Evolutionary conservation across 2,329 filamentous ascomycete species (phyloP).

Genomic region (Aspergillus ochraceoroseus): DNA sequence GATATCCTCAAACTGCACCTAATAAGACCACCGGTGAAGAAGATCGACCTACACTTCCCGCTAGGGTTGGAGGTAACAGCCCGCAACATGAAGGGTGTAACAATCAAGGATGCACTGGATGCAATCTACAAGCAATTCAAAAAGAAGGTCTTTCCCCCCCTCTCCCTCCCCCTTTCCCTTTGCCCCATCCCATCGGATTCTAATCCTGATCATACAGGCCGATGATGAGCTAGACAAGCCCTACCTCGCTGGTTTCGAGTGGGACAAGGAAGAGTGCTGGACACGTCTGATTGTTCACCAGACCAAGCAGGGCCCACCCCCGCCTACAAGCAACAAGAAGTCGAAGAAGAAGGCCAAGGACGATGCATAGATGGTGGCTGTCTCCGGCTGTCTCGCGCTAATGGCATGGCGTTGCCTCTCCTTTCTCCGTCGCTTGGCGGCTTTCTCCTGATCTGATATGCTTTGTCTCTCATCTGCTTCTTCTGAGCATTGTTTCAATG

Average conservation of each 20-base stretch:
- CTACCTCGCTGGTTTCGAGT: constrained; percentile 91
- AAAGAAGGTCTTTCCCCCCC: constrained; percentile 66
- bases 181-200: too few species aligned
- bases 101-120: constrained; percentile 93
- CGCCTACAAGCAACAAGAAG: constrained; percentile 47
- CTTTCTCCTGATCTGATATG: constrained; percentile 6
- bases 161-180: background rate
- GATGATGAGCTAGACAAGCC: constrained; percentile 87
- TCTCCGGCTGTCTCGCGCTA: constrained; percentile 1
- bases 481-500: constrained; percentile 14
- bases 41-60: constrained; percentile 89
- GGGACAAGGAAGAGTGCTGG: constrained; percentile 90
- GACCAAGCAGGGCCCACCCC: constrained; percentile 60
- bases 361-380: constrained; percentile 29
- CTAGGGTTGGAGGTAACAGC: constrained; percentile 82
- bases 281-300: constrained; percentile 82
- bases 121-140: constrained; percentile 95
- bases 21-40: constrained; percentile 78
- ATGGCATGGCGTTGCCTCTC: constrained; percentile 4
- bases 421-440: constrained; percentile 1
- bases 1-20: constrained; percentile 77
- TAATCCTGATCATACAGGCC: constrained; percentile 62
- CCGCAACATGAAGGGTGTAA: constrained; percentile 88
- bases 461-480: constrained; percentile 19
- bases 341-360: constrained; percentile 61